Conservation (phyloP, 2,329 filamentous ascomycete species). For the Chaetomiaceae sp. region DNA sequence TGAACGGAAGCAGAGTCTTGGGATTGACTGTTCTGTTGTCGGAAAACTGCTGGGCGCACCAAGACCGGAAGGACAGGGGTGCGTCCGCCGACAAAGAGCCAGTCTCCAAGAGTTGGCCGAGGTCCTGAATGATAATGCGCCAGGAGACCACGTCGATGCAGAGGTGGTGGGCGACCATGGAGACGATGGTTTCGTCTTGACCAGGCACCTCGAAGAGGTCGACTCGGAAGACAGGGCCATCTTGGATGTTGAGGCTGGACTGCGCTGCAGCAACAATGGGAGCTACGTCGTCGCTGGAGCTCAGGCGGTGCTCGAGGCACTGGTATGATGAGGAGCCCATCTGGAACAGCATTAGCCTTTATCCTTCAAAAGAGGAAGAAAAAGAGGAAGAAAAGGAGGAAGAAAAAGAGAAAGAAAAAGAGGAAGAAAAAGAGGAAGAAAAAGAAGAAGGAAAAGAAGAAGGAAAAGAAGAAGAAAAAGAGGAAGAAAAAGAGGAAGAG, state of each 20-base stretch:
- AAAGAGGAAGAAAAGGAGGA: neutral
- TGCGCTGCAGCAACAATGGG: constrained; percentile 15
- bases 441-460: no score
- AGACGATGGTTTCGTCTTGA: constrained; percentile 14
- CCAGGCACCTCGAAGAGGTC: constrained; percentile 17
- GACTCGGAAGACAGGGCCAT: constrained; percentile 23
- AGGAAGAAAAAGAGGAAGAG: no score
- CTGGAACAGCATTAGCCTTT: neutral
- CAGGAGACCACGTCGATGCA: constrained; percentile 25
- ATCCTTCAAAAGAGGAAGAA: neutral
- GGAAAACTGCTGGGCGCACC: constrained; percentile 17
- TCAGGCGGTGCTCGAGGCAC: constrained; percentile 13
- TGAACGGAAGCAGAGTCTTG: constrained; percentile 18
- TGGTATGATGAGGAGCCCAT: constrained; percentile 16
- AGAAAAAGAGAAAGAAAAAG: neutral
- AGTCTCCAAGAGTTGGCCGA: constrained; percentile 19
- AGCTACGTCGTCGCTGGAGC: constrained; percentile 10
- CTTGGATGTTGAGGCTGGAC: constrained; percentile 16
- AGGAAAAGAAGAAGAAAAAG: no score
- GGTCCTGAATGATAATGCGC: constrained; percentile 24
- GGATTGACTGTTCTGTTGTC: constrained; percentile 12
- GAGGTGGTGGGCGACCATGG: constrained; percentile 24
- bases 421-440: no score
- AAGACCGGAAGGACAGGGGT: constrained; percentile 19
- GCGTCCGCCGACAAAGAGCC: constrained; percentile 12